phyloP scores from a whole-genome alignment of 805 yeast genomes.

The Candida sanyiensis region DNA sequence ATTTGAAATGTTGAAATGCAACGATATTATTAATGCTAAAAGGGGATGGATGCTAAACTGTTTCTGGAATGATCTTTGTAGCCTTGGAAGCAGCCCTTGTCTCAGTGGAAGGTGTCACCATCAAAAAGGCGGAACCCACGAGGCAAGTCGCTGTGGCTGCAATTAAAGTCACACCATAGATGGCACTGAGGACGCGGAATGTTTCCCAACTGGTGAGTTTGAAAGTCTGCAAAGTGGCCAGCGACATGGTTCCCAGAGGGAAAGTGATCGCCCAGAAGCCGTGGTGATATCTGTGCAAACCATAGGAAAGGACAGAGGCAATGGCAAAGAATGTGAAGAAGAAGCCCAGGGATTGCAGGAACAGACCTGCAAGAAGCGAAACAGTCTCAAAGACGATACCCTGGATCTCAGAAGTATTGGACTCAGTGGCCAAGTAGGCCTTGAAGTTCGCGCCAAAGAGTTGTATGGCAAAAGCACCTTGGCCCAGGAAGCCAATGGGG shows the following conservation, averaged over 20 bases:
- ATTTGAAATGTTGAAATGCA: too few species aligned
- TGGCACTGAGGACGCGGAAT: slow-evolving; percentile 56
- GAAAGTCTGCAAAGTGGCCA: slow-evolving; percentile 51
- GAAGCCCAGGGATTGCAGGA: slow-evolving; percentile 49
- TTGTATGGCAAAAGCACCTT: slow-evolving; percentile 68
- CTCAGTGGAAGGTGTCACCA: slow-evolving; percentile 1
- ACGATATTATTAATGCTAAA: too few species aligned
- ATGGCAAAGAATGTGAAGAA: slow-evolving; percentile 46
- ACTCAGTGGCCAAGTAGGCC: slow-evolving; percentile 16
- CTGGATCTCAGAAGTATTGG: slow-evolving; percentile 24
- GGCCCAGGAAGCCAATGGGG: slow-evolving; percentile 83
- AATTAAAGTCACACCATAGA: slow-evolving; percentile 40
- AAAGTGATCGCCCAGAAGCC: slow-evolving; percentile 84
- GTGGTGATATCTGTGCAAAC: slow-evolving; percentile 37
- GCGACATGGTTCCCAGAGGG: slow-evolving; percentile 80
- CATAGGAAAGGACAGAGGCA: slow-evolving; percentile 28
- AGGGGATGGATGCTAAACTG: slow-evolving; percentile 1
- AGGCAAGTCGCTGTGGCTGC: slow-evolving; percentile 4
- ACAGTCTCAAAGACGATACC: slow-evolving; percentile 29
- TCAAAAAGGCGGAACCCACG: slow-evolving; percentile 7
- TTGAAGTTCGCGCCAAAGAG: slow-evolving; percentile 43
- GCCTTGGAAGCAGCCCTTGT: not conserved
- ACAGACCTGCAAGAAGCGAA: slow-evolving; percentile 38
- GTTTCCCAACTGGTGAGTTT: slow-evolving; percentile 43
- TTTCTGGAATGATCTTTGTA: not conserved